Conservation (phyloP, 2,329 filamentous ascomycete species). For the Alternaria viburni region DNA sequence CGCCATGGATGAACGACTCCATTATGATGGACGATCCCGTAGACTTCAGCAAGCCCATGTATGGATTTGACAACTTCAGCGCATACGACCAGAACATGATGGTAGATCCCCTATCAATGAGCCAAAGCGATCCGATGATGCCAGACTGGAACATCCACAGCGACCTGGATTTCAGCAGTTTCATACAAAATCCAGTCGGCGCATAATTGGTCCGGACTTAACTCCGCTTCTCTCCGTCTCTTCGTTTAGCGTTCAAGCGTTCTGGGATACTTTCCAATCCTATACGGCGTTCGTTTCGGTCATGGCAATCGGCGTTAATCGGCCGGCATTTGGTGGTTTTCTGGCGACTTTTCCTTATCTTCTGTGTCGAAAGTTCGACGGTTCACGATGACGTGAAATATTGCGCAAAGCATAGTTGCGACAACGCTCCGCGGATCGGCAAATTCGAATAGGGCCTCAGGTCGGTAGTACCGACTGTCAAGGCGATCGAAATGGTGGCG, state of each 20-base stretch:
- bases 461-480: background rate
- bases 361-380: conserved; percentile 15
- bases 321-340: conserved; percentile 10
- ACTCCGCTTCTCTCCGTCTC: conserved; percentile 26
- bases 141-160: conserved; percentile 43
- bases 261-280: conserved; percentile 27
- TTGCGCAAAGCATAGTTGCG: background rate
- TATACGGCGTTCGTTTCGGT: conserved; percentile 28
- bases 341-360: conserved; percentile 15
- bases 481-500: background rate
- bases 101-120: conserved; percentile 41
- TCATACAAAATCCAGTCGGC: conserved; percentile 45
- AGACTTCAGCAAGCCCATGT: conserved; percentile 45
- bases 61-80: conserved; percentile 39
- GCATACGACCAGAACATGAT: conserved; percentile 43
- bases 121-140: conserved; percentile 41
- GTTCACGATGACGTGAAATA: conserved; percentile 37
- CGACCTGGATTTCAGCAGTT: conserved; percentile 47
- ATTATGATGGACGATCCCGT: conserved; percentile 47
- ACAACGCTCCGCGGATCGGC: conserved; percentile 6
- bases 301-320: conserved; percentile 19
- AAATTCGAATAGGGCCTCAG: background rate
- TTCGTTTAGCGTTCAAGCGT: conserved; percentile 46
- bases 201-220: conserved; percentile 30
- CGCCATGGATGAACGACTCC: conserved; percentile 40